Percentiles rank a stretch among this genome's conserved stretches.
phyloP scores from a whole-genome alignment of 768 basidiomycete species.

The Rhizopogon roseolus region DNA sequence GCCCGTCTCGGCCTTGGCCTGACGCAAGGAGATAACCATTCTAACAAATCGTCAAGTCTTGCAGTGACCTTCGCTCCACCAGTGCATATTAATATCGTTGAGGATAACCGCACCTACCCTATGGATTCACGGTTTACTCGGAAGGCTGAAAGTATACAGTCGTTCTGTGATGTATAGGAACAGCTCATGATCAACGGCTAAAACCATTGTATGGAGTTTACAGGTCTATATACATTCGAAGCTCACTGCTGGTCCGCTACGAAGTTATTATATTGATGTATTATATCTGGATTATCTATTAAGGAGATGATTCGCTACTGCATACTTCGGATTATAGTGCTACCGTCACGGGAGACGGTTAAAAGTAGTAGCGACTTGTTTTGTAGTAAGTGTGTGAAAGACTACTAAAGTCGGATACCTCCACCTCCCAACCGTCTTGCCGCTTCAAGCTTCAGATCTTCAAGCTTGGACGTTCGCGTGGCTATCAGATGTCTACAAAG shows the following conservation, averaged over 20 bases:
- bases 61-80: not conserved
- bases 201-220: no score
- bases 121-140: not conserved
- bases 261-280: no score
- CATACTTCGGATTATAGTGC: no score
- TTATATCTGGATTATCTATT: no score
- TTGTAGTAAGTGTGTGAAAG: not conserved
- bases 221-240: no score
- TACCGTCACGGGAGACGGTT: no score
- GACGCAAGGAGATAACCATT: not conserved
- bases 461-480: not conserved
- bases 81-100: not conserved
- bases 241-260: no score
- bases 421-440: not conserved
- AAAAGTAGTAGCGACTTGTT: no score
- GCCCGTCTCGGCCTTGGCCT: not conserved
- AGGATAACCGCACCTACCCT: not conserved
- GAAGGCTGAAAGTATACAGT: not conserved
- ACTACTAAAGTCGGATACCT: not conserved
- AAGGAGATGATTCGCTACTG: no score
- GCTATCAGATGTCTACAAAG: conserved; percentile 16
- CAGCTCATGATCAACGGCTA: not conserved
- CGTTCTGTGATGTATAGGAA: not conserved
- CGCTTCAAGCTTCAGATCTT: not conserved
- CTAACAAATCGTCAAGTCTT: not conserved